phyloP scores from a whole-genome alignment of 2,329 filamentous ascomycete species.

The Cryphonectria nitschkei region DNA sequence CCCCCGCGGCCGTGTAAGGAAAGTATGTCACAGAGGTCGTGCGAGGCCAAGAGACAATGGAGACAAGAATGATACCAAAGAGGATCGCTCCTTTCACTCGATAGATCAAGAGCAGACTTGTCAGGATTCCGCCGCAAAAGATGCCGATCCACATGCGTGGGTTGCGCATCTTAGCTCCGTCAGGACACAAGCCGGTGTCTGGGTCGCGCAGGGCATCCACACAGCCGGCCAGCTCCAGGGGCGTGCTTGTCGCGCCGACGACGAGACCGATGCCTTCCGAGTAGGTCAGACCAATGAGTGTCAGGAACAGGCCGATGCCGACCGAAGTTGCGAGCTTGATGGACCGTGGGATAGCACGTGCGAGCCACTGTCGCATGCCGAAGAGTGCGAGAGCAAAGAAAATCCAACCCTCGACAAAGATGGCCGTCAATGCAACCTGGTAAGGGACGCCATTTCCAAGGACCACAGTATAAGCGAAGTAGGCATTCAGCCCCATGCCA shows the following conservation, averaged over 20 bases:
- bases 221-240: conserved; percentile 77
- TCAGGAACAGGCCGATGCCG: conserved; percentile 83
- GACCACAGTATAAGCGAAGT: conserved; percentile 71
- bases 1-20: conserved; percentile 70
- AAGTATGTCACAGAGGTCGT: conserved; percentile 79
- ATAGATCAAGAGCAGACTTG: conserved; percentile 80
- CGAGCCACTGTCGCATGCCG: conserved; percentile 86
- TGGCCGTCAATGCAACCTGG: conserved; percentile 76
- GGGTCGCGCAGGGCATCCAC: conserved; percentile 45
- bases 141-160: conserved; percentile 88
- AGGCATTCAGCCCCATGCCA: conserved; percentile 84
- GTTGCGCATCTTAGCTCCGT: conserved; percentile 74
- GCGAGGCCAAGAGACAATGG: conserved; percentile 87
- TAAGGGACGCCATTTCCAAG: conserved; percentile 58
- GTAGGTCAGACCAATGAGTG: conserved; percentile 77
- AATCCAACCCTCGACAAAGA: conserved; percentile 86
- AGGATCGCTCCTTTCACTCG: conserved; percentile 87
- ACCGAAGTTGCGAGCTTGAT: conserved; percentile 88
- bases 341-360: conserved; percentile 77
- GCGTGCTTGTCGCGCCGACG: conserved; percentile 68
- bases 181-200: conserved; percentile 61
- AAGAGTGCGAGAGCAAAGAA: conserved; percentile 80
- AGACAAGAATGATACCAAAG: conserved; percentile 79
- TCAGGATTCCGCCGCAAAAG: conserved; percentile 82
- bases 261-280: conserved; percentile 81